Evolutionary conservation across 2,329 filamentous ascomycete genomes (phyloP).

Genomic region (Orbilia quercus): DNA sequence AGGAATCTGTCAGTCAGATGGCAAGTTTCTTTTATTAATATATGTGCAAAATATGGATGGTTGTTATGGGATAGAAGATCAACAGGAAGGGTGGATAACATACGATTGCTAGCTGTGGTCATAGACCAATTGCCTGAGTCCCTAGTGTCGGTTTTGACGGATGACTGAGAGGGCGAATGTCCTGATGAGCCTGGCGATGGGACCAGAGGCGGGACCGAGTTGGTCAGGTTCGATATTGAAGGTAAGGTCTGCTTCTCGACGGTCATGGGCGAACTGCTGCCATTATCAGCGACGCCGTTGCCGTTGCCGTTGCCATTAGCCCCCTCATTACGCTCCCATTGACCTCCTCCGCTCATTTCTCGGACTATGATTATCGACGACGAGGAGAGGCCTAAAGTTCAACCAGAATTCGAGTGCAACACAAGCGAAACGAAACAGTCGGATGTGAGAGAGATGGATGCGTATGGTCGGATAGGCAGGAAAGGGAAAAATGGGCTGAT

Average conservation of each 20-base stretch:
- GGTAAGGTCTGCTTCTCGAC: constrained; percentile 54
- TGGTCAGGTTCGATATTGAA: constrained; percentile 54
- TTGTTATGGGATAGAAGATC: constrained; percentile 1
- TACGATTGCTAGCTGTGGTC: constrained; percentile 60
- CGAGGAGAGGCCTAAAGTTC: not conserved
- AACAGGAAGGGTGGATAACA: constrained; percentile 20
- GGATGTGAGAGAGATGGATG: not conserved
- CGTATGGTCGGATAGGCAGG: not conserved
- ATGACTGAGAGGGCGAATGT: constrained; percentile 53
- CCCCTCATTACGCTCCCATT: constrained; percentile 48
- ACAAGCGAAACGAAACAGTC: not conserved
- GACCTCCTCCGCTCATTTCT: constrained; percentile 43
- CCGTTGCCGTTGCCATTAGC: constrained; percentile 9
- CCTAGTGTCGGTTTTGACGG: constrained; percentile 57
- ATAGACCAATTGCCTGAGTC: constrained; percentile 61
- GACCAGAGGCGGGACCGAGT: constrained; percentile 41
- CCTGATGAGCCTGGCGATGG: constrained; percentile 52
- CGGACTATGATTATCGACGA: constrained; percentile 3
- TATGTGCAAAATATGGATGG: constrained; percentile 1
- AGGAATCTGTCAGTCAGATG: constrained; percentile 57
- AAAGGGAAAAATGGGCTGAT: not conserved
- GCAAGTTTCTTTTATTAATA: constrained; percentile 29
- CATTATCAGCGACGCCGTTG: constrained; percentile 10
- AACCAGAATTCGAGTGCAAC: not conserved
- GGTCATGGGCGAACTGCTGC: constrained; percentile 34